phyloP scores from a whole-genome alignment of 306 rosid species.

The Gillenia trifoliata region DNA sequence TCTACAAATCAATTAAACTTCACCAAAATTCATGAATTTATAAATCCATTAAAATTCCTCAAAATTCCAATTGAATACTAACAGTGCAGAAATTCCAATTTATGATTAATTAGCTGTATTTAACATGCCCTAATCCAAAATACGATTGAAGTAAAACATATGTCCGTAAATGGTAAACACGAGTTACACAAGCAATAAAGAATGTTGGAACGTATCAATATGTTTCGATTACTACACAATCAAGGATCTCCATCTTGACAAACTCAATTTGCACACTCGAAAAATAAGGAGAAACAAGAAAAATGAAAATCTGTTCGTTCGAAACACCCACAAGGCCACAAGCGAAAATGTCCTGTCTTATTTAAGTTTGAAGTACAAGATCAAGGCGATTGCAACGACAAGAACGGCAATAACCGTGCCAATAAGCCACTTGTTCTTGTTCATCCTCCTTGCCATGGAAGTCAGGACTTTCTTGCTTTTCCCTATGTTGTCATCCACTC shows the following conservation, averaged over 20 bases:
- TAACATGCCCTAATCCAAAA: not conserved
- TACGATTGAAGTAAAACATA: not conserved
- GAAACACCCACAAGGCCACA: constrained; percentile 29
- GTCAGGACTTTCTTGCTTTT: constrained; percentile 79
- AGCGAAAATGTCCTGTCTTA: constrained; percentile 22
- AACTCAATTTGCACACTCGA: constrained; percentile 42
- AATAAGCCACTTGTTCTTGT: constrained; percentile 79
- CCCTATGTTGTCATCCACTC: constrained; percentile 85
- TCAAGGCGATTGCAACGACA: constrained; percentile 53
- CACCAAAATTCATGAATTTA: too few species aligned
- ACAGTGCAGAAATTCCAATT: too few species aligned
- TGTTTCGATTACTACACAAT: constrained; percentile 33
- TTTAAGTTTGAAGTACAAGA: constrained; percentile 80
- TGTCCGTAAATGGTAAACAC: not conserved
- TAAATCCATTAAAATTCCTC: too few species aligned
- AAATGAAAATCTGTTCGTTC: constrained; percentile 4
- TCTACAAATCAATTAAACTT: too few species aligned
- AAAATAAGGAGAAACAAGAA: constrained; percentile 8
- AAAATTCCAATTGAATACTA: too few species aligned
- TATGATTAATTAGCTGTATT: not conserved
- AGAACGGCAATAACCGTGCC: constrained; percentile 48
- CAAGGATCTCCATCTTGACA: constrained; percentile 22
- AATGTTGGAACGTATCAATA: too few species aligned
- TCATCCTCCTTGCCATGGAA: constrained; percentile 75
- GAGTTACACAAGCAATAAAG: too few species aligned